Base-by-base conservation (phyloP, 148 eudicot genomes). In the Cornus florida region DNA sequence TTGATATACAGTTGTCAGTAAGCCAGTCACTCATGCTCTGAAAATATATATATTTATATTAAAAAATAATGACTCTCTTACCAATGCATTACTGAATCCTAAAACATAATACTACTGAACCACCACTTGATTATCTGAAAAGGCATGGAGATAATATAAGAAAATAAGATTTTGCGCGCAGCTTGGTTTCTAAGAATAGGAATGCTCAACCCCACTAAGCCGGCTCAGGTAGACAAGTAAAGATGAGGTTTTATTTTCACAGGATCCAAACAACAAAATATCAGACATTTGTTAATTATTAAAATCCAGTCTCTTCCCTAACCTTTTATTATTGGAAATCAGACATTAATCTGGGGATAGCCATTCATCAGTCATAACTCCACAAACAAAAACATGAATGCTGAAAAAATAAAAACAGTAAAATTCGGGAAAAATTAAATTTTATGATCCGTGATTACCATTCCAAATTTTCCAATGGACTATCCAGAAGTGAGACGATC, bases 381-480 rank as follows among this genome's bases (percentile, higher is more conserved):
- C 59, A 53, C 7, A 16, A 53, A 11, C 59, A 50, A 50, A 50
- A 50, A 50, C 0, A 50, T 4, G 2, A 50, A 50, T 4, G 13
- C 11, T 8, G 13, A 50, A 50, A 50, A 50, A 50, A 8, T 10
- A 8, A 50, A 9, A 10, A 8, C 2, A 10, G 11, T 50, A 12
- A 39, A 39, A 39, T 39, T 39, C 57, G 14, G 57, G 57, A 50
- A 16, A 53, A 53, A 11, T 53, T 17, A 53, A 53, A 11, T 11
- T 7, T 11, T 53, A 53, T 3, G 19, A 53, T 11, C 31, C 17
- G 35, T 6, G 82, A 80, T 85, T 79, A 92, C 99, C 87, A 65
- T 83, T 93, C 98, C 77, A 96, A 83, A 86, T 94, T 89, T 77
- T 96, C 99, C 67, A 93, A 84, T 43, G 99, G 98, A 78, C 82